Base-by-base conservation (phyloP, 495 filamentous ascomycete species). In the Daldinia grandis region DNA sequence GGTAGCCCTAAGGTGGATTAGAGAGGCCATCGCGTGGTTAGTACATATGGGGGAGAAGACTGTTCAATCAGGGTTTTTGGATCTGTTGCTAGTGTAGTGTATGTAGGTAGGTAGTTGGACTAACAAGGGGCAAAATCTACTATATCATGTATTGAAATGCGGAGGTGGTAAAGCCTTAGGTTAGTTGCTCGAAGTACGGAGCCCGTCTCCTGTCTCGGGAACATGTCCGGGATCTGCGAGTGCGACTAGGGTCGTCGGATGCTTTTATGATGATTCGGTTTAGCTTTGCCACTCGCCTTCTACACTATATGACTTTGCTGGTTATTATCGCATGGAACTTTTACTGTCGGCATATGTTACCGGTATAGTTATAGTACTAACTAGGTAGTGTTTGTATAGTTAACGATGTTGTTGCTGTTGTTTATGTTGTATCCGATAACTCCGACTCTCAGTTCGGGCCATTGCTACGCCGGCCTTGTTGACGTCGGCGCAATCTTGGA, bases 121-220 rank as follows among this genome's bases (percentile, higher is more conserved):
- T 61, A 65, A 35, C 35, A 44, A 56, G 55, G 61, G 67, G 14
- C 10, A 4, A 44, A 53, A 12, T 1, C 12, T 24, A 54, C 28
- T 31, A 24, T 66, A 35, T 19, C 1, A 62, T 35, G 9, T 19
- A 62, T 56, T 50, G 17, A 17, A 50, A 35, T 61, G 50, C 44
- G 49, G 65, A 62, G 50, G 24, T 61, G 28, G n/a, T n/a, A n/a
- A n/a, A 44, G 42, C n/a, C 21, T 10, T 47, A n/a, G n/a, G n/a
- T n/a, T n/a, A 47, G 42, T 47, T 44, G 6, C 12, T 44, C 5
- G 4, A 44, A 5, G 40, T 44, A 24, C 42, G 17, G 42, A 24
- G 9, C 8, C 42, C 19, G 42, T 10, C 9, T 68, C 50, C 58
- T 54, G 21, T 19, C 14, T 35, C 58, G 40, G 58, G 50, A 61